These are phyloP conservation scores for Mortierella sp. DNA, from an alignment of 371 early-diverging fungal genomes.

Conservation along the genomic window DNA sequence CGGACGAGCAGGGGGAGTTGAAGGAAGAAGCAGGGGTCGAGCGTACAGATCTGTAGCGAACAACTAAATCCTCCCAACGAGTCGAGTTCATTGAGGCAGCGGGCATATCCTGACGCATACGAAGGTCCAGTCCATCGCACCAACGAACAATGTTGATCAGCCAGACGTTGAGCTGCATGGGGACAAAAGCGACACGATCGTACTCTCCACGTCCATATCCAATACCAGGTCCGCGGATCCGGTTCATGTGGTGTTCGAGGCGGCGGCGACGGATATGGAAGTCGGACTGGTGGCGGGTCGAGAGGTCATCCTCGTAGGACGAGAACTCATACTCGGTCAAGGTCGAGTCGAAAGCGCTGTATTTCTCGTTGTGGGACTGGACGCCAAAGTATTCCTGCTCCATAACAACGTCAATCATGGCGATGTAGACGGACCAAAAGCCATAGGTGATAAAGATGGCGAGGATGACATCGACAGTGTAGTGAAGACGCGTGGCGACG, in stretches of 20 bases:
- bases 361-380: slow-evolving; percentile 45
- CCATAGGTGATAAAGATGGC: slow-evolving; percentile 71
- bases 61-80: slow-evolving; percentile 45
- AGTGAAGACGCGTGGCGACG: slow-evolving; percentile 77
- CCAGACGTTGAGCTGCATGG: slow-evolving; percentile 55
- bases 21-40: not conserved
- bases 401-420: slow-evolving; percentile 57
- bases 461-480: slow-evolving; percentile 80
- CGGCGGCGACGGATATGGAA: slow-evolving; percentile 18
- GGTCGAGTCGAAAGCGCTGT: slow-evolving; percentile 27
- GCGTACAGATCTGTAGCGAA: slow-evolving; percentile 20
- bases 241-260: slow-evolving; percentile 32
- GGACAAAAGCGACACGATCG: slow-evolving; percentile 54
- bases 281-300: not conserved
- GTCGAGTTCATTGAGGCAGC: not conserved
- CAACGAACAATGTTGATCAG: slow-evolving; percentile 44
- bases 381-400: slow-evolving; percentile 57
- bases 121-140: slow-evolving; percentile 59
- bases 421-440: slow-evolving; percentile 60
- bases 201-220: slow-evolving; percentile 51
- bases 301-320: slow-evolving; percentile 5
- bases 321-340: slow-evolving; percentile 23
- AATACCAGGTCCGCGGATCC: slow-evolving; percentile 49
- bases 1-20: not conserved
- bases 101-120: slow-evolving; percentile 34